A percentile compares a stretch with the other conserved stretches of the same genome.
Evolutionary conservation across 1,139 yeast species (phyloP).

Genomic region (Yamadazyma epiphylla): DNA sequence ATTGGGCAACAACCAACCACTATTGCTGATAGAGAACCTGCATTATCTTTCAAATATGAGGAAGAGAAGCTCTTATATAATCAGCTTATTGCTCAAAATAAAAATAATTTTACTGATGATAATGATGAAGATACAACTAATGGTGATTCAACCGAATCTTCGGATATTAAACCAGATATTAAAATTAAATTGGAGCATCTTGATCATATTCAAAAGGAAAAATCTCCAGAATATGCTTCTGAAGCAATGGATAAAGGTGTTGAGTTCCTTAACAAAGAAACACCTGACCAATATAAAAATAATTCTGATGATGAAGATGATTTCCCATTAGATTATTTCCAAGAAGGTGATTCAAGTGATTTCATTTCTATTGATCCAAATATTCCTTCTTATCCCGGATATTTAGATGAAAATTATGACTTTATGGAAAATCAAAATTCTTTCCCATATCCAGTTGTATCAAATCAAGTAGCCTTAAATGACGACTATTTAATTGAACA

Average conservation of each 20-base stretch:
- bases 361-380: conserved; percentile 33
- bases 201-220: conserved; percentile 1
- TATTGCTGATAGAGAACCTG: conserved; percentile 55
- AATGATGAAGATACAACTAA: conserved; percentile 4
- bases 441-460: conserved; percentile 26
- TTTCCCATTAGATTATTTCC: conserved; percentile 65
- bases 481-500: conserved; percentile 49
- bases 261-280: conserved; percentile 20
- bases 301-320: conserved; percentile 28
- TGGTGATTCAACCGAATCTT: conserved; percentile 5
- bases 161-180: neutral
- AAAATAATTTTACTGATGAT: conserved; percentile 13
- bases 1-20: conserved; percentile 59
- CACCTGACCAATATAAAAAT: conserved; percentile 22
- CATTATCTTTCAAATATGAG: conserved; percentile 57
- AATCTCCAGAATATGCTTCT: conserved; percentile 18
- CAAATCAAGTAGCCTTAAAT: conserved; percentile 33
- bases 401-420: conserved; percentile 21
- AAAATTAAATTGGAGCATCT: conserved; percentile 1
- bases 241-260: conserved; percentile 12
- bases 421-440: conserved; percentile 22
- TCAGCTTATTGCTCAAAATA: conserved; percentile 48
- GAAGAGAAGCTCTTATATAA: conserved; percentile 42
- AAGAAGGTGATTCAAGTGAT: conserved; percentile 22
- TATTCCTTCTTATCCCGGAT: conserved; percentile 13